Base-by-base conservation (phyloP, 805 yeast species). In the Kodamaea hsintzibuensis region DNA sequence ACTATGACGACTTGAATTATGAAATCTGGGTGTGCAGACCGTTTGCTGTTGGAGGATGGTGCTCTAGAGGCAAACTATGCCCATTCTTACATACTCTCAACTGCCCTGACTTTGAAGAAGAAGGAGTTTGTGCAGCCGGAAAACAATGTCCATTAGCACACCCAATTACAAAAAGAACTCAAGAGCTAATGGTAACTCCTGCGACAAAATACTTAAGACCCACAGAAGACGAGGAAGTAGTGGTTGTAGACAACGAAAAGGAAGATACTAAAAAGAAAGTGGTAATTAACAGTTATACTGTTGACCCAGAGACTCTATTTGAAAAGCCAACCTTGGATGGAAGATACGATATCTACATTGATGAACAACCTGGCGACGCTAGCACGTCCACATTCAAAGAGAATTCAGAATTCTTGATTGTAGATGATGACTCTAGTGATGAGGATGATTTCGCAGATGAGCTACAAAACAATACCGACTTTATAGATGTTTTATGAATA, bases 61-160 rank as follows among this genome's bases (percentile, higher is more conserved):
- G 96, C 67, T 79, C 73, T 30, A 66, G 81, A 19, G 96, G 95
- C 0, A 62, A 69, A 22, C 57, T 62, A 30, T 89, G 96, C 63
- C 74, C 79, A 5, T 77, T 80, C 46, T 67, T 78, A 37, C 96
- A 89, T 63, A 67, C 70, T 13, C 79, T 74, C 59, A 81, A 82
- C 54, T 89, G 96, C 68, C 93, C 96, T 0, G 93, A 88, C 62
- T 81, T 78, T 59, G 85, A 82, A 57, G 84, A 82, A 55, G 72
- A 73, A n/a, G 87, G 86, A 10, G 62, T 59, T 33, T 89, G 96
- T 65, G 75, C 82, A 1, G 68, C 82, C 50, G 82, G 82, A 1
- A 69, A 64, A 22, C 62, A 67, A 17, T 88, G 93, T 63, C 66
- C 69, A n/a, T 70, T 88, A 46, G 63, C 64, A 38, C 93, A 88